Percentiles rank a stretch among this genome's conserved stretches.
phyloP scores from a whole-genome alignment of 1,139 yeast species.

The Taiozyma sp. region DNA sequence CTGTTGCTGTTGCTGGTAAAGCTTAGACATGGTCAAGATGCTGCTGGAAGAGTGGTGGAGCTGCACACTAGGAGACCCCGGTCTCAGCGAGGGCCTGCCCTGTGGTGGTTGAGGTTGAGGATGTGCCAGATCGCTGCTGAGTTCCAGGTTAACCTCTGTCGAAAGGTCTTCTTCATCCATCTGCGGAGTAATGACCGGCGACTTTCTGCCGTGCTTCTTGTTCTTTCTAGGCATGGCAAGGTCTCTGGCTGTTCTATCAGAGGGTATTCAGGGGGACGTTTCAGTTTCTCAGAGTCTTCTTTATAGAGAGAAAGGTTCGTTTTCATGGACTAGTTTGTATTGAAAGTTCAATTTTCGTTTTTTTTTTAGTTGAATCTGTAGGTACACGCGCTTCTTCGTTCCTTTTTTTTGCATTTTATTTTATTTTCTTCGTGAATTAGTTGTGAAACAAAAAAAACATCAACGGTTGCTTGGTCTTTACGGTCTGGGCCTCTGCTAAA shows the following conservation, averaged over 20 bases:
- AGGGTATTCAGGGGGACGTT: too few species aligned
- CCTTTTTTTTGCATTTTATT: background rate
- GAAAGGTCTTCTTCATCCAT: background rate
- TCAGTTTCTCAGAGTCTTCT: background rate
- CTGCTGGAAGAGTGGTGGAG: constrained; percentile 16
- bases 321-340: too few species aligned
- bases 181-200: background rate
- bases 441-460: background rate
- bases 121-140: background rate
- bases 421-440: background rate
- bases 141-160: background rate
- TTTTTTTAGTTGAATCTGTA: background rate
- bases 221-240: background rate
- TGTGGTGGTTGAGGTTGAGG: background rate
- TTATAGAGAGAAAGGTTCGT: too few species aligned
- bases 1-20: constrained; percentile 16
- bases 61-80: background rate
- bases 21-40: constrained; percentile 21
- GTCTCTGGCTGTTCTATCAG: too few species aligned
- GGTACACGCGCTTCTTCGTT: background rate
- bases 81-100: background rate
- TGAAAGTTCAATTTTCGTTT: background rate
- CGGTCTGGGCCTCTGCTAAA: background rate
- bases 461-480: too few species aligned
- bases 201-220: background rate